Conservation (phyloP, 73 alveolate species). For the Paramecium pentaurelia region DNA sequence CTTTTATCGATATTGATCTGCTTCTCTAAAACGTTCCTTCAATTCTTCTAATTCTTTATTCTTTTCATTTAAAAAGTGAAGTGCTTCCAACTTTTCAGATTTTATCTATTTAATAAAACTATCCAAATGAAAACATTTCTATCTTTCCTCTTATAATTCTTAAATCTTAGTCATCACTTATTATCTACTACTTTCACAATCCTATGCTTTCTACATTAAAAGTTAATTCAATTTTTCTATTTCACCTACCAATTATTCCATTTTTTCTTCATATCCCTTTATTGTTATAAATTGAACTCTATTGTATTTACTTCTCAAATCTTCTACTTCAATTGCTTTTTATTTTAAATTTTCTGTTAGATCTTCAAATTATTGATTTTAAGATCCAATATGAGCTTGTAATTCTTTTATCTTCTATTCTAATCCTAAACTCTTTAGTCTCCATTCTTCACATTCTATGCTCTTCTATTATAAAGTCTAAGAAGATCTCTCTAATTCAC, state of each 20-base stretch:
- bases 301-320: constrained; percentile 17
- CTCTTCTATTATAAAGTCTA: background rate
- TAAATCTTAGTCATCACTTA: background rate
- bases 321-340: constrained; percentile 20
- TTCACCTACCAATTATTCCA: constrained; percentile 1
- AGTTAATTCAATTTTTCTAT: background rate
- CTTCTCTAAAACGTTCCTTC: background rate
- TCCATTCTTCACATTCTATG: constrained; percentile 27
- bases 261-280: constrained; percentile 29
- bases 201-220: background rate
- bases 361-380: background rate
- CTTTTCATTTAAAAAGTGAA: constrained; percentile 24
- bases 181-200: constrained; percentile 2
- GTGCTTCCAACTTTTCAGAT: constrained; percentile 40
- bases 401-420: constrained; percentile 9
- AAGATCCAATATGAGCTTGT: background rate
- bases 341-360: background rate
- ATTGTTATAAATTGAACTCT: constrained; percentile 7
- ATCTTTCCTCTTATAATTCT: constrained; percentile 46
- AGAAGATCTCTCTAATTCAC: constrained; percentile 29
- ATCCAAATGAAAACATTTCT: constrained; percentile 24
- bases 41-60: constrained; percentile 14
- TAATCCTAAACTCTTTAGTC: background rate
- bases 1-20: background rate
- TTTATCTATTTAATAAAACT: background rate